Evolutionary conservation across 208 protist genomes (phyloP).

Genomic region (Trypanosoma grayi): DNA sequence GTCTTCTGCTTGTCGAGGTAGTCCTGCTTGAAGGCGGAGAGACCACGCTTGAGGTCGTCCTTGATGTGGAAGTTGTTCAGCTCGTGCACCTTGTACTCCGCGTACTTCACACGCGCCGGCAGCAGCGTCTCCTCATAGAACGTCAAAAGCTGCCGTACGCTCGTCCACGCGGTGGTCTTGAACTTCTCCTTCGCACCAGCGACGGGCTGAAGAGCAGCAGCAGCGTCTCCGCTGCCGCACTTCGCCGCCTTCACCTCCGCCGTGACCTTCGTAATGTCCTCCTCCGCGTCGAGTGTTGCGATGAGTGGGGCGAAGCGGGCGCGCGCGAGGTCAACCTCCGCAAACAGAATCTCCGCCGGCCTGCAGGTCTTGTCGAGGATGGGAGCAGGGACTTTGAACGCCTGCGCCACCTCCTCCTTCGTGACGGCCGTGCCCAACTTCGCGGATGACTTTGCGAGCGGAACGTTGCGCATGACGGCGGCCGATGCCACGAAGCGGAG

Average conservation of each 20-base stretch:
- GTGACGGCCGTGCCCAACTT: constrained; percentile 48
- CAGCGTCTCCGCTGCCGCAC: constrained; percentile 23
- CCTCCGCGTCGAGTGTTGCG: constrained; percentile 37
- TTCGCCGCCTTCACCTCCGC: constrained; percentile 47
- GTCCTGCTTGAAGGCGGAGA: constrained; percentile 87
- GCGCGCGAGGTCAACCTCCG: constrained; percentile 69
- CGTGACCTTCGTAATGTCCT: constrained; percentile 63
- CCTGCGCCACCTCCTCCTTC: constrained; percentile 49
- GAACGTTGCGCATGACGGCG: constrained; percentile 49
- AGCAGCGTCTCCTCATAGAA: constrained; percentile 88
- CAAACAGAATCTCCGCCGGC: constrained; percentile 52
- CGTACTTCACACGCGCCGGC: constrained; percentile 52
- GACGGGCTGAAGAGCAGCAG: constrained; percentile 26
- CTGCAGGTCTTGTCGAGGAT: constrained; percentile 55
- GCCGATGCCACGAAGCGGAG: constrained; percentile 46
- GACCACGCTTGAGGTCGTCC: constrained; percentile 85
- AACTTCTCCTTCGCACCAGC: constrained; percentile 68
- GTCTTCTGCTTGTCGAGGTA: constrained; percentile 79
- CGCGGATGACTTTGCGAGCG: constrained; percentile 29
- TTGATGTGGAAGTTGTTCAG: constrained; percentile 85
- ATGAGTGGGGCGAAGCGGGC: constrained; percentile 59
- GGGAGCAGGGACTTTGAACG: constrained; percentile 41
- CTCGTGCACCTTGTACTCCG: constrained; percentile 58
- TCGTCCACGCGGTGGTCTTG: constrained; percentile 57
- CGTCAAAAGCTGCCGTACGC: constrained; percentile 42